phyloP scores from a whole-genome alignment of 768 basidiomycete species.

The Chalciporus chontae region DNA sequence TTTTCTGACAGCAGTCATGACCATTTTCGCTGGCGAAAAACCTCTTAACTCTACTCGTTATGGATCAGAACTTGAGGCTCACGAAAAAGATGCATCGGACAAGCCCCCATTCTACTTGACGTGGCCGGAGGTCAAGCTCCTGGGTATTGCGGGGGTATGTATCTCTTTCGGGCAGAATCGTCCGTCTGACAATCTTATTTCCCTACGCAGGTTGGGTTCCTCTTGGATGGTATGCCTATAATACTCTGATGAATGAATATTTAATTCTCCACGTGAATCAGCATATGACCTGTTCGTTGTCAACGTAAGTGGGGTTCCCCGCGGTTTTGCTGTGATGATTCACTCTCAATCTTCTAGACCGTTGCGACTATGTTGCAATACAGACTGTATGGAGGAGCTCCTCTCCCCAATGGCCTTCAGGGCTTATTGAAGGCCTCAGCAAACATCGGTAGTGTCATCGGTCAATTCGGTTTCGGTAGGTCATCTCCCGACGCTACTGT shows the following conservation, averaged over 20 bases:
- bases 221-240: slow-evolving; percentile 55
- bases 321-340: neutral
- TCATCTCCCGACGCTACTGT: neutral
- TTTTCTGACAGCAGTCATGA: slow-evolving; percentile 9
- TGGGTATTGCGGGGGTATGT: slow-evolving; percentile 59
- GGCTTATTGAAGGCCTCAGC: slow-evolving; percentile 68
- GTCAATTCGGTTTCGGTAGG: slow-evolving; percentile 75
- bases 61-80: slow-evolving; percentile 19
- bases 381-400: slow-evolving; percentile 50
- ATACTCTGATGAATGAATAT: neutral
- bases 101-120: slow-evolving; percentile 40
- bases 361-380: slow-evolving; percentile 68
- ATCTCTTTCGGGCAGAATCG: neutral
- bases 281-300: slow-evolving; percentile 73
- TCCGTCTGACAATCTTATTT: neutral
- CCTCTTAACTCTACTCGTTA: neutral
- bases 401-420: slow-evolving; percentile 51
- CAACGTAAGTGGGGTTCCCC: slow-evolving; percentile 40
- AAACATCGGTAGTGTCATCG: slow-evolving; percentile 68
- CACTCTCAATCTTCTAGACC: slow-evolving; percentile 36
- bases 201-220: slow-evolving; percentile 55
- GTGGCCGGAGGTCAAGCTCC: slow-evolving; percentile 51
- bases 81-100: slow-evolving; percentile 20
- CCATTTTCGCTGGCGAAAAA: neutral
- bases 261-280: slow-evolving; percentile 20